Conservation (phyloP, 305 asterid species). For the Fraxinus floribunda region DNA sequence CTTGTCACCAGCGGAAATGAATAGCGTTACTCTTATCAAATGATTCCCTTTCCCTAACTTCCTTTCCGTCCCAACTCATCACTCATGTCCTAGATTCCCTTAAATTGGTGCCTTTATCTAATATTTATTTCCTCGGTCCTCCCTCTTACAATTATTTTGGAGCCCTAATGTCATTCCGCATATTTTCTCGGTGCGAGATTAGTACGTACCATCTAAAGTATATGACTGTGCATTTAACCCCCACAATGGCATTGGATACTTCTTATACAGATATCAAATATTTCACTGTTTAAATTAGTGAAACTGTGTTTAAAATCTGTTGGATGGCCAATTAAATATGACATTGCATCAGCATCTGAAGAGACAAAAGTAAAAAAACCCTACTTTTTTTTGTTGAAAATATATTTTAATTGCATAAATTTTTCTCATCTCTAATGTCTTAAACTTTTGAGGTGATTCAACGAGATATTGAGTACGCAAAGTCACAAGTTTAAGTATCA, state of each 20-base stretch:
- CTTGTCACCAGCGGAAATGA: neutral
- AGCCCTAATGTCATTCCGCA: neutral
- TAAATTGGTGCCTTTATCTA: neutral
- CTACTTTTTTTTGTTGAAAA: neutral
- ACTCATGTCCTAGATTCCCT: neutral
- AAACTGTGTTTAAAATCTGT: neutral
- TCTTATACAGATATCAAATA: neutral
- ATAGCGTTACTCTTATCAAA: neutral
- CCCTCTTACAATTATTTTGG: neutral
- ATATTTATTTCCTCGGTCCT: neutral
- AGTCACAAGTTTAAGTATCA: neutral
- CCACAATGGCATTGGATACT: conserved; percentile 9
- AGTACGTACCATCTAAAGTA: neutral
- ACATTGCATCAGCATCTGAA: neutral
- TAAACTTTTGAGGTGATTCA: neutral
- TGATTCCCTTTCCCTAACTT: neutral
- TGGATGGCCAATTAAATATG: neutral
- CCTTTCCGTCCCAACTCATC: neutral
- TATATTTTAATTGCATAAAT: neutral
- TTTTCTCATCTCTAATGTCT: neutral
- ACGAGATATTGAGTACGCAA: neutral
- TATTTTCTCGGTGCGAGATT: neutral
- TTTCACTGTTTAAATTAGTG: neutral
- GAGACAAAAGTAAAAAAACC: neutral
- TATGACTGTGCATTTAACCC: neutral